Conservation (phyloP, 768 basidiomycete genomes). For the Trametopsis cervina region DNA sequence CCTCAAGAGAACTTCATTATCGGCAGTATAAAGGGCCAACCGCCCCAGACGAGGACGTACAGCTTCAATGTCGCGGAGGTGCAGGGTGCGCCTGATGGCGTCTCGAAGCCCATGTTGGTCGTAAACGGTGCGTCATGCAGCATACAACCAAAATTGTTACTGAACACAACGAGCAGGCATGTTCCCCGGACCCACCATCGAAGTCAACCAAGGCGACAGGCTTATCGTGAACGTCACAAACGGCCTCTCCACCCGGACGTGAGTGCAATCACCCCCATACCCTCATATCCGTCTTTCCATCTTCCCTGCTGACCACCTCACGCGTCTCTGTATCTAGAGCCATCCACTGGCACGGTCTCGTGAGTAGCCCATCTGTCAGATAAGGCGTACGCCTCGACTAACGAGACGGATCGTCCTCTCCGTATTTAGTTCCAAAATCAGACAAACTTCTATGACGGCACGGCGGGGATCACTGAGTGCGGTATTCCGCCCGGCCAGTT, state of each 20-base stretch:
- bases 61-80: conserved; percentile 35
- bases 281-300: neutral
- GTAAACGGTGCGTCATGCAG: conserved; percentile 33
- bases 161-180: conserved; percentile 16
- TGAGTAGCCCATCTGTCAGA: conserved; percentile 12
- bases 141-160: neutral
- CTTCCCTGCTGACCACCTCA: neutral
- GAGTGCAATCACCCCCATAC: conserved; percentile 7
- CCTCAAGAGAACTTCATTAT: conserved; percentile 12
- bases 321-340: conserved; percentile 14
- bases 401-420: neutral
- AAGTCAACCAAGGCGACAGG: conserved; percentile 31
- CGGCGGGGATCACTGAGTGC: conserved; percentile 41
- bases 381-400: too few species aligned
- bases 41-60: conserved; percentile 35
- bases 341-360: conserved; percentile 31
- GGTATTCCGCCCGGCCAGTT: conserved; percentile 45
- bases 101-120: conserved; percentile 36
- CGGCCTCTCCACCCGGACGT: conserved; percentile 25
- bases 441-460: conserved; percentile 44
- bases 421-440: conserved; percentile 32
- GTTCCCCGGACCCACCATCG: conserved; percentile 33
- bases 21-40: conserved; percentile 9
- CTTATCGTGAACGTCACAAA: conserved; percentile 31
- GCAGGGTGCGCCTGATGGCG: conserved; percentile 35